Conservation (phyloP, 2,329 filamentous ascomycete species). For the Phaeoacremonium minimum region DNA sequence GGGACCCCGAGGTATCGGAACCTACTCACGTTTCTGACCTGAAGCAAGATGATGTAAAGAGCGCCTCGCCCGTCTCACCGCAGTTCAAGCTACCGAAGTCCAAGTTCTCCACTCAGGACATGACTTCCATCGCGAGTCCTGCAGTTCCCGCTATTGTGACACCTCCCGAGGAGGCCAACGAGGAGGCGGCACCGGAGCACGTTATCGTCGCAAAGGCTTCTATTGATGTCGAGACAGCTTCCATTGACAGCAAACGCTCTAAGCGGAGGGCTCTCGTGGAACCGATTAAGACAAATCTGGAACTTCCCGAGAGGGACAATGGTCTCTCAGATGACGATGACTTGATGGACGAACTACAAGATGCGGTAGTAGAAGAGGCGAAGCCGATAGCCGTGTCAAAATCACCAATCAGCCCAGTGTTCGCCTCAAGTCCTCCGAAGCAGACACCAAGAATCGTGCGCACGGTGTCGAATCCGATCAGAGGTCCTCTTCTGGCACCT, state of each 20-base stretch:
- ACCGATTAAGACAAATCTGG: slow-evolving; percentile 51
- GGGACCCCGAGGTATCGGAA: not conserved
- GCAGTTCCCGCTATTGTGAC: slow-evolving; percentile 13
- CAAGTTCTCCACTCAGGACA: slow-evolving; percentile 37
- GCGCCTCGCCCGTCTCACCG: slow-evolving; percentile 7
- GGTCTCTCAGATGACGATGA: slow-evolving; percentile 69
- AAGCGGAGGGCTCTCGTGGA: slow-evolving; percentile 37
- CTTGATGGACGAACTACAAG: slow-evolving; percentile 80
- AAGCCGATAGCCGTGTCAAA: slow-evolving; percentile 74
- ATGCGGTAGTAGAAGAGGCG: slow-evolving; percentile 78
- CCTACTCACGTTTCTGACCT: not conserved
- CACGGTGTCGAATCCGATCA: slow-evolving; percentile 45
- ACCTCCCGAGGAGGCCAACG: slow-evolving; percentile 7
- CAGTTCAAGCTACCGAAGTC: slow-evolving; percentile 29
- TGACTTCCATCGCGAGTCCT: slow-evolving; percentile 18
- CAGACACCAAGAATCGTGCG: slow-evolving; percentile 31
- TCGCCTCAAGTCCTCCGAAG: slow-evolving; percentile 28
- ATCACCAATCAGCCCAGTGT: slow-evolving; percentile 71
- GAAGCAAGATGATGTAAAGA: too few relatives aligned
- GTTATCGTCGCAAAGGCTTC: slow-evolving; percentile 8
- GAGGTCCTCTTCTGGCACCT: slow-evolving; percentile 39
- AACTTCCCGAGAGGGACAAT: slow-evolving; percentile 25
- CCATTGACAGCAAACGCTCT: slow-evolving; percentile 21
- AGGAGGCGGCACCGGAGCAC: slow-evolving; percentile 10
- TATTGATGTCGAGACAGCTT: slow-evolving; percentile 18